Percentiles rank a stretch among this genome's conserved stretches.
Conservation (phyloP, 2,329 filamentous ascomycete species). For the Diaporthe sp. region DNA sequence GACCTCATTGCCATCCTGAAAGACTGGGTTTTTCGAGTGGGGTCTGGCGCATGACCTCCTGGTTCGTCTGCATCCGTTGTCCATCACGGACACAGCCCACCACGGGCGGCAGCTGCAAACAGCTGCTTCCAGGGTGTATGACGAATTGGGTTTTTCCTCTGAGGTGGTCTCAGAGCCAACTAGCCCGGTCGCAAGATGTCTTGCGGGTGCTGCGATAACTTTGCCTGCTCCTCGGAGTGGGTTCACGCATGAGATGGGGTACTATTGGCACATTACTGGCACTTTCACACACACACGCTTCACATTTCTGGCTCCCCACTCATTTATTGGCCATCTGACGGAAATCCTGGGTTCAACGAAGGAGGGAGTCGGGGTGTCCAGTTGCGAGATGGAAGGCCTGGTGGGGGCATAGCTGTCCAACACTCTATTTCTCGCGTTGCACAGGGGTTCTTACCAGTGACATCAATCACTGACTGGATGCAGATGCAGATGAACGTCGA, state of each 20-base stretch:
- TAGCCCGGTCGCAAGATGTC: background rate
- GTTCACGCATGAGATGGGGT: background rate
- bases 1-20: background rate
- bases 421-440: background rate
- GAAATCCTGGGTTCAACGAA: background rate
- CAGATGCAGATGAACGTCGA: background rate
- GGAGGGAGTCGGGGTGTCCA: background rate
- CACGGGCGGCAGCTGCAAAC: background rate
- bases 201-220: constrained; percentile 1
- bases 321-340: background rate
- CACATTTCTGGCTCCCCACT: background rate
- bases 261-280: background rate
- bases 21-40: background rate
- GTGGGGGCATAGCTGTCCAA: background rate
- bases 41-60: background rate
- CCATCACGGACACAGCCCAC: background rate
- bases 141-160: background rate
- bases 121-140: background rate
- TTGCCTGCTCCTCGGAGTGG: background rate
- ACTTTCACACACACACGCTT: background rate
- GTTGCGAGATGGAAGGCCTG: background rate
- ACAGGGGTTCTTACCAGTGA: constrained; percentile 4
- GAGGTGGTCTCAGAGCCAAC: background rate
- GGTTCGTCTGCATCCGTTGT: background rate
- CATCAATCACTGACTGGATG: constrained; percentile 4